Base-by-base conservation (phyloP, 2,329 filamentous ascomycete species). In the Penicillium sp. region DNA sequence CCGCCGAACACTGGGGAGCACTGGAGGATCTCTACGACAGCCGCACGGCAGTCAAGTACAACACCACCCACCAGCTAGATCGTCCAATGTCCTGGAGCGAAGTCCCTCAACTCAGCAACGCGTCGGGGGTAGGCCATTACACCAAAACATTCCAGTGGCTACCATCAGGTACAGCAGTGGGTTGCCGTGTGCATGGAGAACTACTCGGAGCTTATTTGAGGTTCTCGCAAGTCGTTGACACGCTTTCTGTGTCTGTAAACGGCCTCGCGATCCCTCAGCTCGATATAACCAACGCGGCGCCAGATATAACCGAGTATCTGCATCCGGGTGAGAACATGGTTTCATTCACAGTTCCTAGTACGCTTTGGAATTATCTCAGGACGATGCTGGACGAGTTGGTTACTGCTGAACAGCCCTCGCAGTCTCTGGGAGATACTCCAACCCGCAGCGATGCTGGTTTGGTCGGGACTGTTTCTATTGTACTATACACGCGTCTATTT, bases 11-110 rank as follows among this genome's bases (percentile, higher is more conserved):
- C 35, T 38, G 35, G 35, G 35, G 11, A 13, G 35, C 35, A 11
- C 35, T 7, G 15, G 35, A 11, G 8, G 35, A 38, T 38, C 4
- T 38, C 2, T 38, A 38, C 9, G 35, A 11, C 35, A 38, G 35
- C 35, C 35, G 11, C 0, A 73, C 4, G 8, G 17, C 52, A 0
- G 21, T 19, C 1, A 55, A 55, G 5, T 31, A 30, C 41, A 55
- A 55, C 52, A 55, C 52, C 2, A 55, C 35, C 35, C 8, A 38
- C 9, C 7, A 38, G 3, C 65, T 78, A 35, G 29, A 56, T 15
- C 48, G 64, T 2, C 70, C 80, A 0, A 29, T 71, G 4, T 71
- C 79, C 2, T 82, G 79, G 78, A 66, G 66, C 8, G 38, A 70
- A 3, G 73, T 80, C 19, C 58, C 69, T 0, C 50, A 68, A 0